Conservation (phyloP, 371 early-diverging fungal species). For the Actinomortierella ambigua region DNA sequence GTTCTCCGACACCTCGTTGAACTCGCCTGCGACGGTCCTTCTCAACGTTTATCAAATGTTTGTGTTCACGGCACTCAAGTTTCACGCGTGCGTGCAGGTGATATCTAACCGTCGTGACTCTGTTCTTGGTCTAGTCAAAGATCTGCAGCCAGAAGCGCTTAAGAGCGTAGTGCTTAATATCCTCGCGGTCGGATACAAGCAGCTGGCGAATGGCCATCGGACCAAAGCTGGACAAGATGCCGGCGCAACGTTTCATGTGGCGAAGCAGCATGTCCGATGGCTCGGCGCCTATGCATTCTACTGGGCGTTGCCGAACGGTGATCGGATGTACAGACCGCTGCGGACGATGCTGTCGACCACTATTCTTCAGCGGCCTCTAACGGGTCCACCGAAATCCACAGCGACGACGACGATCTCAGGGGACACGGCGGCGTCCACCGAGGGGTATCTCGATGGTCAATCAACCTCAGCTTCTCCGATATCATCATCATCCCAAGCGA, state of each 20-base stretch:
- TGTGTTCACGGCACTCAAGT: constrained; percentile 66
- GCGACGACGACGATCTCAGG: not conserved
- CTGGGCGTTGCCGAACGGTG: constrained; percentile 11
- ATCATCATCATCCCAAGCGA: too few species aligned
- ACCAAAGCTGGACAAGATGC: constrained; percentile 13
- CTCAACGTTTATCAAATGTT: constrained; percentile 77
- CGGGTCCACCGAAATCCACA: not conserved
- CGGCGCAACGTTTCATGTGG: constrained; percentile 8
- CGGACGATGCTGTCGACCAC: too few species aligned
- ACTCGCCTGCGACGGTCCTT: constrained; percentile 56
- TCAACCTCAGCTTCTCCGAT: too few species aligned
- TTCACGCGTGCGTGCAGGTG: constrained; percentile 55
- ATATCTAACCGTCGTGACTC: constrained; percentile 19
- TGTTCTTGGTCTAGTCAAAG: constrained; percentile 5
- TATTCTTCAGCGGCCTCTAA: not conserved
- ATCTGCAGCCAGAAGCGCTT: constrained; percentile 3
- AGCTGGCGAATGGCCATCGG: constrained; percentile 23
- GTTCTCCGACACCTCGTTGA: constrained; percentile 63
- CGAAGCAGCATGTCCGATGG: constrained; percentile 40
- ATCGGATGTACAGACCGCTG: too few species aligned
- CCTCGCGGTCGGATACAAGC: constrained; percentile 17
- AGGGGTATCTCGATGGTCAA: not conserved
- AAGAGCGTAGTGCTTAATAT: constrained; percentile 15
- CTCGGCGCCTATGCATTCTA: constrained; percentile 36
- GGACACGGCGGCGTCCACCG: not conserved